Base-by-base conservation (phyloP, 495 filamentous ascomycete species). In the Xylaria flabelliformis region DNA sequence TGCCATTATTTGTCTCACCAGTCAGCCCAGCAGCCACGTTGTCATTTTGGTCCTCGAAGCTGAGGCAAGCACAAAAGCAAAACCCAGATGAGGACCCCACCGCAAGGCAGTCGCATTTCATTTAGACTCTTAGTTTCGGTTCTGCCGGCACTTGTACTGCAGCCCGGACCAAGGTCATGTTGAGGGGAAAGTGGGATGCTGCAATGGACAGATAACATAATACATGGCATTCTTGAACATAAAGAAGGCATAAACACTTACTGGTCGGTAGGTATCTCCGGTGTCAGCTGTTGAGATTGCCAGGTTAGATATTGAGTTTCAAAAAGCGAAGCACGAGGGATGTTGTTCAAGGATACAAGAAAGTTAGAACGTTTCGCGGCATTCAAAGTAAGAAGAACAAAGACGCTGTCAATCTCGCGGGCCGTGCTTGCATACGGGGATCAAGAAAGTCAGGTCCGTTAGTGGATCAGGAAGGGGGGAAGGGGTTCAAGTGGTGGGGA, bases 231-330 rank as follows among this genome's bases (percentile, higher is more conserved):
- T 56, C 51, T 67, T 34, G 0, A 39, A 67, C 26, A 66, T 24
- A 53, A 42, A 21, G 36, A 59, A 56, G n/a, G n/a, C 4, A 66
- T 42, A 8, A 53, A 51, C 41, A 85, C 83, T 85, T 80, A 87
- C 85, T 72, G 85, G 84, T 73, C 85, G 85, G 73, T 86, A 86
- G 53, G 80, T 86, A 72, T 86, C 85, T 79, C 84, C 84, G 69
- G 85, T 80, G 72, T 86, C 85, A 72, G 85, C 85, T 87, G 74
- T 80, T 67, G 65, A 72, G 71, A 77, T 75, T 64, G 59, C 63
- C 70, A 73, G 65, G 83, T 86, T 81, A 85, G 83, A 79, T 76
- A 41, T 59, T 36, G 79, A 73, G 51, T 71, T 69, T 64, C 59
- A 56, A 42, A 75, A 75, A 76, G 55, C 55, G 39, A 70, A 64